A percentile compares a stretch with the other conserved stretches of the same genome.
Conservation (phyloP, 805 yeast species). For the Wickerhamiella shivajii region DNA sequence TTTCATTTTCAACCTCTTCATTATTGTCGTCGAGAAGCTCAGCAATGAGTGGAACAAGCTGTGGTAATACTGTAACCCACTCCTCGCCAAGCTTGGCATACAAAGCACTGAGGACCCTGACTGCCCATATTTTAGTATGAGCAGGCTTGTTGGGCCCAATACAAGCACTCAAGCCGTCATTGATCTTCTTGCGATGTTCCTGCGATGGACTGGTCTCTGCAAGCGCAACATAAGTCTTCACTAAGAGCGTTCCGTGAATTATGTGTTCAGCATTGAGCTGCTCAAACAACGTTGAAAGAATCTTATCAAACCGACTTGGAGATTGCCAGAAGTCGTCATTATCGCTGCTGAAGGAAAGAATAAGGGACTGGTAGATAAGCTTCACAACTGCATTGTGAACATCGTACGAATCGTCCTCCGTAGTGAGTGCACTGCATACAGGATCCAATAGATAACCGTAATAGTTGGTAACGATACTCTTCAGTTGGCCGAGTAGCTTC, state of each 20-base stretch:
- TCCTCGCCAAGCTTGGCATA: conserved; percentile 89
- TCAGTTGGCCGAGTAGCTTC: conserved; percentile 68
- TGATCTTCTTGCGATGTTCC: conserved; percentile 54
- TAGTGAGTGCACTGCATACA: conserved; percentile 26
- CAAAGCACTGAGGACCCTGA: conserved; percentile 60
- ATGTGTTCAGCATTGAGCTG: conserved; percentile 54
- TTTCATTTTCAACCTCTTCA: conserved; percentile 83
- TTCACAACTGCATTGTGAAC: conserved; percentile 50
- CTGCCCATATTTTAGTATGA: conserved; percentile 63
- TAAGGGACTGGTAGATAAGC: conserved; percentile 54
- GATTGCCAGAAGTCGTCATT: conserved; percentile 93
- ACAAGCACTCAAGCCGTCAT: conserved; percentile 45
- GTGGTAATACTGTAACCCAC: conserved; percentile 85
- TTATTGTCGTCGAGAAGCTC: conserved; percentile 93
- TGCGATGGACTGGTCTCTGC: conserved; percentile 48
- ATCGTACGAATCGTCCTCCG: conserved; percentile 16
- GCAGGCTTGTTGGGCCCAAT: conserved; percentile 46
- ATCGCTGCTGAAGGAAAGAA: conserved; percentile 73
- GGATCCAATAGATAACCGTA: conserved; percentile 74
- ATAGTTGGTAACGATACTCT: conserved; percentile 77
- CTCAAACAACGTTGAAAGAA: conserved; percentile 44
- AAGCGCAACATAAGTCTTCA: conserved; percentile 63
- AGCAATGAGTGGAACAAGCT: conserved; percentile 87
- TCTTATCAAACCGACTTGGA: conserved; percentile 64
- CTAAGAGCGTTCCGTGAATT: conserved; percentile 62